phyloP scores from a whole-genome alignment of 2,329 filamentous ascomycete genomes.

The Metarhizium robertsii region DNA sequence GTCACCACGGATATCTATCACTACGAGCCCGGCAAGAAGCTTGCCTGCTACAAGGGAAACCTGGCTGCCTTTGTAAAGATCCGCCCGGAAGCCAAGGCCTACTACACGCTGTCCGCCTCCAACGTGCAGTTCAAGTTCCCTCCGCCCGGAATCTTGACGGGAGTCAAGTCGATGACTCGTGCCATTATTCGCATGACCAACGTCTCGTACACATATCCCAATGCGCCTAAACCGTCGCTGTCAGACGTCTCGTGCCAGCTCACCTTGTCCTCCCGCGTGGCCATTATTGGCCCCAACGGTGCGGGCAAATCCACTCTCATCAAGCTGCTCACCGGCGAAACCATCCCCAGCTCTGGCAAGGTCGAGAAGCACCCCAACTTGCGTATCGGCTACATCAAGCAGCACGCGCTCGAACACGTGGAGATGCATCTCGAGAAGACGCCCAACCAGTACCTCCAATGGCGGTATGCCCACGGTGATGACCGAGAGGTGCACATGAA shows the following conservation, averaged over 20 bases:
- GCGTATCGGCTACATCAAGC: conserved; percentile 98
- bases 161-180: conserved; percentile 90
- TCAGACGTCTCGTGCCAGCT: conserved; percentile 80
- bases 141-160: conserved; percentile 82
- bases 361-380: conserved; percentile 98
- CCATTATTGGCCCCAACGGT: conserved; percentile 95
- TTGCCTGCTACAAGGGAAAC: conserved; percentile 78
- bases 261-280: conserved; percentile 81
- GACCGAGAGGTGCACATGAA: conserved; percentile 97
- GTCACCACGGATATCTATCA: conserved; percentile 99
- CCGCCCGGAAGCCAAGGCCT: conserved; percentile 91
- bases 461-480: conserved; percentile 95
- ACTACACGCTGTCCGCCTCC: conserved; percentile 88
- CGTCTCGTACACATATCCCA: conserved; percentile 90
- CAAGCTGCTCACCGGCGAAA: conserved; percentile 91
- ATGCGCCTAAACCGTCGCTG: conserved; percentile 77
- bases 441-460: conserved; percentile 96
- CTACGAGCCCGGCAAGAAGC: conserved; percentile 92
- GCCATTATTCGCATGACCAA: conserved; percentile 93
- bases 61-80: conserved; percentile 75
- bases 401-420: conserved; percentile 97
- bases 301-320: conserved; percentile 97
- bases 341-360: conserved; percentile 70
- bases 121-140: conserved; percentile 97
- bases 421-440: conserved; percentile 99